Base-by-base conservation (phyloP, 2,329 filamentous ascomycete species). In the Eutypa lata region DNA sequence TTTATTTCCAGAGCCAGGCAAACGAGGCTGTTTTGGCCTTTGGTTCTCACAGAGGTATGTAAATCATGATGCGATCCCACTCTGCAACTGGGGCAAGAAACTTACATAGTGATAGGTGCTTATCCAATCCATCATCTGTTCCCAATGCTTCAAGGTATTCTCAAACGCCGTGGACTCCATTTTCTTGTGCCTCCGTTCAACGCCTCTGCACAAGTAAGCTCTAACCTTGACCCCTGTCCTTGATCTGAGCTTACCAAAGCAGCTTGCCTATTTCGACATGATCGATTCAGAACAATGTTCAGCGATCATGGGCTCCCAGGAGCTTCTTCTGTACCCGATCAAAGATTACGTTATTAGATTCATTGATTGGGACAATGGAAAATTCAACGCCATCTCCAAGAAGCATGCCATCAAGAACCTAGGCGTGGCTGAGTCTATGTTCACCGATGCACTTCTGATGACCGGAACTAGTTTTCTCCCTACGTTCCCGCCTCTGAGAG, bases 141-240 rank as follows among this genome's bases (percentile, higher is more conserved):
- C 64, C 86, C 87, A 50, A 81, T 90, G 50, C 79, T 97, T 38
- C 90, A 95, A 71, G 77, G 79, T 28, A 85, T 93, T 51, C 78
- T 97, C 49, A 78, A 81, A 62, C 76, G 85, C 59, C 82, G 87
- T 57, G 79, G 80, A 2, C 75, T 96, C 52, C 82, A 90, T 55
- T 96, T 91, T 65, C 77, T 90, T 47, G 88, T 95, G 44, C 88
- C 93, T 13, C 93, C 93, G 1, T 96, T 91, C 75, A 91, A 88
- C 69, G 91, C 92, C 37, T 87, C 88, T 63, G 90, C 90, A 53
- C 91, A 96, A 83, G 90, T 93, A 72, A 67, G 76, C 69, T n/a
- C n/a, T n/a, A 24, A 48, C 33, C 42, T 22, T 47, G 26, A 13
- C 26, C 18, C 50, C 40, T 43, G 50, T 31, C 47, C 33, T 49